Percentiles rank a stretch among this genome's conserved stretches.
Evolutionary conservation across 495 filamentous ascomycete species (phyloP).

Genomic region (Hypoxylon cercidicola): DNA sequence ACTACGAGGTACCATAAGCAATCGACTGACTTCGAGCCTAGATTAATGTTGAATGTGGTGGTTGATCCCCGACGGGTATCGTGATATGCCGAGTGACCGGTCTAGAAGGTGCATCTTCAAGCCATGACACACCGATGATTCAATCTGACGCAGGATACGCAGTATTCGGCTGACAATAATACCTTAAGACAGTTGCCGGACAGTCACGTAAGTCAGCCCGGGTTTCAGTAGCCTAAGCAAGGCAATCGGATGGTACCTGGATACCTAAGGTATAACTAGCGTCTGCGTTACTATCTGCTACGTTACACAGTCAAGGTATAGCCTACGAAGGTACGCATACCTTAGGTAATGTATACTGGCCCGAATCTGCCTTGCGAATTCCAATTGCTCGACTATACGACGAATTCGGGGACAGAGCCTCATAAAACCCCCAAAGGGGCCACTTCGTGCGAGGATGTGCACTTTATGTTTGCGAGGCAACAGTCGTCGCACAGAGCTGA

Average conservation of each 20-base stretch:
- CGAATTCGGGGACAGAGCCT: conserved; percentile 13
- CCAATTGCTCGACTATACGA: conserved; percentile 1
- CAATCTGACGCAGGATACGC: no score
- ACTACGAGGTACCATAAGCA: no score
- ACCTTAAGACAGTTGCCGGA: no score
- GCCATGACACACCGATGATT: no score
- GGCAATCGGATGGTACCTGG: background rate
- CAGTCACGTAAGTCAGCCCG: no score
- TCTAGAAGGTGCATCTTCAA: no score
- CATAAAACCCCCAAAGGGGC: conserved; percentile 3
- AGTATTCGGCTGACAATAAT: no score
- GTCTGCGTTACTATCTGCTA: conserved; percentile 5
- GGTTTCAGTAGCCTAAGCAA: background rate
- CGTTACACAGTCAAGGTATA: conserved; percentile 11
- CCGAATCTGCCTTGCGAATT: conserved; percentile 4
- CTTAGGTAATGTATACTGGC: background rate
- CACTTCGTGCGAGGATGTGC: background rate
- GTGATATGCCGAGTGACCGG: no score
- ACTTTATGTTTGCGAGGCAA: background rate
- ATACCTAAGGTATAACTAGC: background rate
- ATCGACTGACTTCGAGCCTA: no score
- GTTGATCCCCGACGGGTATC: no score
- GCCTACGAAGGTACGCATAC: background rate
- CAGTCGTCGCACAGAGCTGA: no score
- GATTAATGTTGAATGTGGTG: no score